Percentiles rank a stretch among this genome's conserved stretches.
Evolutionary conservation across 2,329 filamentous ascomycete genomes (phyloP).

Genomic region (Shiraia sp.): DNA sequence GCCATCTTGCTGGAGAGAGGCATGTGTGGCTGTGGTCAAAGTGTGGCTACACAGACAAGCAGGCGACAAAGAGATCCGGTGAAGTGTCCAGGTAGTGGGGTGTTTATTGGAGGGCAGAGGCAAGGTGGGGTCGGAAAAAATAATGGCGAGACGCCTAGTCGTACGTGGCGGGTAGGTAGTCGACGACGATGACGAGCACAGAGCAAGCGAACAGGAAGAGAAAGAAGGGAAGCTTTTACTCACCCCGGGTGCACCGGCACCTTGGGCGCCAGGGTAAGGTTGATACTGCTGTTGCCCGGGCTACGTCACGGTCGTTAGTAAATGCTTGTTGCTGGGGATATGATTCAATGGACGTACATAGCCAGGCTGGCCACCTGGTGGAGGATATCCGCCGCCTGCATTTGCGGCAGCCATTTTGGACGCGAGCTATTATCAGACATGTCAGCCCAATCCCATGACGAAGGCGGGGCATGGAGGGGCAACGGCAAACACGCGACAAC

Average conservation of each 20-base stretch:
- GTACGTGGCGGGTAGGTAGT: constrained; percentile 23
- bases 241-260: constrained; percentile 44
- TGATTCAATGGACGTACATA: constrained; percentile 54
- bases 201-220: constrained; percentile 25
- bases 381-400: constrained; percentile 39
- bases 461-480: constrained; percentile 26
- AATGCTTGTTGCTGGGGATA: constrained; percentile 8
- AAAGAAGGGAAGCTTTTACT: constrained; percentile 32
- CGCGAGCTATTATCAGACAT: constrained; percentile 43
- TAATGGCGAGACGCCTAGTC: constrained; percentile 18
- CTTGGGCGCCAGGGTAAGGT: constrained; percentile 59
- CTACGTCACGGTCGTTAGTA: constrained; percentile 36
- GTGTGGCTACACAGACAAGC: constrained; percentile 13
- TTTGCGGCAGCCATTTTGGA: constrained; percentile 52
- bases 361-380: constrained; percentile 47
- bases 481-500: constrained; percentile 12
- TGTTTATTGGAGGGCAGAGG: constrained; percentile 32
- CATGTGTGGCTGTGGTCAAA: constrained; percentile 25
- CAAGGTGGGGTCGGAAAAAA: constrained; percentile 24
- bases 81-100: constrained; percentile 10
- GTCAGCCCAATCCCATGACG: constrained; percentile 33
- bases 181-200: constrained; percentile 35
- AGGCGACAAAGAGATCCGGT: constrained; percentile 2
- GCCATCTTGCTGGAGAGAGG: constrained; percentile 36
- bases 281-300: constrained; percentile 58